Percentiles rank a stretch among this genome's conserved stretches.
phyloP scores from a whole-genome alignment of 225 moss, liverwort and hornwort species.

The Physcomitrellopsis africana region DNA sequence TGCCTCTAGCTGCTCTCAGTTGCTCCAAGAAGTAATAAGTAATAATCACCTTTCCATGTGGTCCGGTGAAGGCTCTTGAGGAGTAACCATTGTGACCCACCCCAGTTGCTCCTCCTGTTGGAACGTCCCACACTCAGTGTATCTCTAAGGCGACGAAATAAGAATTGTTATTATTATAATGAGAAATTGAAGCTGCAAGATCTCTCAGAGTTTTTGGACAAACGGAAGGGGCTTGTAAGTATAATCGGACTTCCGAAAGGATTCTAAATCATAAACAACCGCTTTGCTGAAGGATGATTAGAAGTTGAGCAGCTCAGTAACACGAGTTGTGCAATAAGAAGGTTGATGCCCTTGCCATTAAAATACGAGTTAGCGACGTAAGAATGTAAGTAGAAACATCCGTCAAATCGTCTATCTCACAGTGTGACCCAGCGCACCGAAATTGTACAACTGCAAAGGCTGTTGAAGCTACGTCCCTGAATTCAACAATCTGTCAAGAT shows the following conservation, averaged over 20 bases:
- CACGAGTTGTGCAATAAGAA: not conserved
- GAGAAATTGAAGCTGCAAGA: no score
- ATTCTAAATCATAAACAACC: no score
- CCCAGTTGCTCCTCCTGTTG: not conserved
- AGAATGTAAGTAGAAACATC: not conserved
- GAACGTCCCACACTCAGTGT: no score
- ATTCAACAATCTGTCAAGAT: not conserved
- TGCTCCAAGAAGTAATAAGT: not conserved
- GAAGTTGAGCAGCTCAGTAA: not conserved
- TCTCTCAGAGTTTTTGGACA: no score
- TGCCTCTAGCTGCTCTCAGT: not conserved
- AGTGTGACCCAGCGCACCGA: not conserved
- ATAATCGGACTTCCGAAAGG: no score
- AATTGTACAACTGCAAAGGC: not conserved
- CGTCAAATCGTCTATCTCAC: conserved; percentile 14
- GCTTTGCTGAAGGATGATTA: not conserved
- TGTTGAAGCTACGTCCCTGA: not conserved
- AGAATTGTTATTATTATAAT: no score
- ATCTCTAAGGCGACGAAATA: no score
- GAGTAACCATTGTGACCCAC: not conserved
- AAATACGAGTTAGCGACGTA: conserved; percentile 19
- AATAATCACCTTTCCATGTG: not conserved
- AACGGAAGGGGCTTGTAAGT: no score
- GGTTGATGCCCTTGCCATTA: not conserved
- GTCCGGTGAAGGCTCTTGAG: not conserved